Percentiles rank a stretch among this genome's conserved stretches.
Conservation (phyloP, 2,329 filamentous ascomycete species). For the Fulvia fulva region DNA sequence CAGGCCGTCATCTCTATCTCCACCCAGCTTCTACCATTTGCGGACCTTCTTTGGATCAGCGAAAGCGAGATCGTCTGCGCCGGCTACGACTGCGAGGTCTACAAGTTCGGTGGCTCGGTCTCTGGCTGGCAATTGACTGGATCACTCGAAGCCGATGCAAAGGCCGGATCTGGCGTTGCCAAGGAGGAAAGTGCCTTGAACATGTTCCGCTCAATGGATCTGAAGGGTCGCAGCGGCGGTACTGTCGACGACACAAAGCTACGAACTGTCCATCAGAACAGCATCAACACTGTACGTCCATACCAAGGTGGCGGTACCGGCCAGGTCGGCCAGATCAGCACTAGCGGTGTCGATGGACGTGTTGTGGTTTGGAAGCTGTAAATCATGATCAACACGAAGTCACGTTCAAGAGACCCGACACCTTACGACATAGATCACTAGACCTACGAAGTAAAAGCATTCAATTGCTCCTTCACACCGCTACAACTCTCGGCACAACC, state of each 20-base stretch:
- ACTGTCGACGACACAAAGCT: slow-evolving; percentile 84
- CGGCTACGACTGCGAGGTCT: slow-evolving; percentile 83
- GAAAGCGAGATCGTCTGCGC: slow-evolving; percentile 94
- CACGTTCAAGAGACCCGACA: background rate
- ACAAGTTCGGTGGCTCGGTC: slow-evolving; percentile 76
- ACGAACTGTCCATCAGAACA: slow-evolving; percentile 95
- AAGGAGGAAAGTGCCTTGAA: slow-evolving; percentile 91
- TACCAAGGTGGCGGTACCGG: slow-evolving; percentile 60
- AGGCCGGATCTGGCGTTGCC: slow-evolving; percentile 36
- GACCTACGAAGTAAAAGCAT: background rate
- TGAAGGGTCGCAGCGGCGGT: slow-evolving; percentile 74
- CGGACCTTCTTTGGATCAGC: slow-evolving; percentile 85
- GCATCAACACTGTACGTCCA: slow-evolving; percentile 76
- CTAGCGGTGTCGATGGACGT: slow-evolving; percentile 46
- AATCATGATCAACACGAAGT: background rate
- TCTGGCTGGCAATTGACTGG: slow-evolving; percentile 80
- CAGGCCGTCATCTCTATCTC: slow-evolving; percentile 84
- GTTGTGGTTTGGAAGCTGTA: slow-evolving; percentile 48
- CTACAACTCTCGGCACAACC: slow-evolving; percentile 4
- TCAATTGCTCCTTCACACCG: background rate
- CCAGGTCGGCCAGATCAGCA: slow-evolving; percentile 71
- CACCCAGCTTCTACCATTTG: slow-evolving; percentile 87
- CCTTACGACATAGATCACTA: background rate
- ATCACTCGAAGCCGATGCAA: slow-evolving; percentile 62
- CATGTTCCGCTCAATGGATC: slow-evolving; percentile 98